Base-by-base conservation (phyloP, 2,329 filamentous ascomycete species). In the Botryotinia convoluta region DNA sequence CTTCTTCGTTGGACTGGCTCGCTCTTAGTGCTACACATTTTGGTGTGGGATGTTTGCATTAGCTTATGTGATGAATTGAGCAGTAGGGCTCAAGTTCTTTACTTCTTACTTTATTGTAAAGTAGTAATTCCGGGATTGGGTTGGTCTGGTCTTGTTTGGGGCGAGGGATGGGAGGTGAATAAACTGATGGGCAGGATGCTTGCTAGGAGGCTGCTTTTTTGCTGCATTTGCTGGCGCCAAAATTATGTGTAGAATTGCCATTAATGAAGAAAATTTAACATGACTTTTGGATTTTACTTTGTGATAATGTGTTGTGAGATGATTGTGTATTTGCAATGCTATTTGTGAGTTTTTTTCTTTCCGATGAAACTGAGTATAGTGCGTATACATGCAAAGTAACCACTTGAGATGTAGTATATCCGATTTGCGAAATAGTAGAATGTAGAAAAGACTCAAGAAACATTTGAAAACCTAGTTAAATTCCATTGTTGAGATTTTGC, bases 211-310 rank as follows among this genome's bases (percentile, higher is more conserved):
- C 65, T 32, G 48, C 48, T 57, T n/a, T 48, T 48, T 62, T 59
- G 18, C 26, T n/a, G 65, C 65, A 68, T 68, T 68, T 68, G 16
- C 51, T 32, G n/a, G 65, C 37, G 65, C n/a, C 18, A 20, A 42
- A 32, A 57, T 57, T 18, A 68, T 68, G 48, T 68, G 65, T 68
- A 68, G 65, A 65, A 68, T 57, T 68, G n/a, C 48, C n/a, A 42
- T 22, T 42, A 68, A 68, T 68, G 48, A 57, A 57, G 10, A 57
- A 26, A 22, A 6, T 26, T 42, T 32, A 32, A 42, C 39, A 42
- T 26, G 35, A 32, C 1, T 32, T 29, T 57, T 57, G 65, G 8
- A 12, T 8, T 7, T 54, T 29, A 29, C 22, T 29, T 57, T 26
- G 65, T 42, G 35, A 57, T 14, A 1, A 1, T 68, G 2, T 20